Conservation (phyloP, 73 alveolate species). For the Diophrys appendiculata region DNA sequence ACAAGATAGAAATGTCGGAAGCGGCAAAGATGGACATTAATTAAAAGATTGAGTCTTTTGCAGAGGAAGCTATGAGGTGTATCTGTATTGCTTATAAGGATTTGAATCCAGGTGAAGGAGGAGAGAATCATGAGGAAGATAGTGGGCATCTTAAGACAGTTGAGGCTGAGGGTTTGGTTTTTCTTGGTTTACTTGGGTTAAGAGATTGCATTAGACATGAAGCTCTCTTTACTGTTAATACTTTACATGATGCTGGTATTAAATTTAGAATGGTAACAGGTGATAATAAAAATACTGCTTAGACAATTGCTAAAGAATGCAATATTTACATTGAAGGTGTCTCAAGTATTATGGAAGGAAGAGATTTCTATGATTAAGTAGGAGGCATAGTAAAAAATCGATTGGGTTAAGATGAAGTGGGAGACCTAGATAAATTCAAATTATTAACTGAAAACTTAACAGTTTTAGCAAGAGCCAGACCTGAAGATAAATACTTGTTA, state of each 20-base stretch:
- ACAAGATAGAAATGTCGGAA: not conserved
- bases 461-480: conserved; percentile 93
- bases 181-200: conserved; percentile 74
- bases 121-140: conserved; percentile 38
- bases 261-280: conserved; percentile 94
- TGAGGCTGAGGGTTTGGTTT: conserved; percentile 61
- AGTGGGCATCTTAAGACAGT: not conserved
- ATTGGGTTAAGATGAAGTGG: no score
- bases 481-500: conserved; percentile 86
- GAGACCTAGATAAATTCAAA: conserved; percentile 74
- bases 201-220: conserved; percentile 80
- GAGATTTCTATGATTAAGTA: conserved; percentile 54
- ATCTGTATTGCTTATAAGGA: conserved; percentile 74
- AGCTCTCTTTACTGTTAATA: conserved; percentile 75
- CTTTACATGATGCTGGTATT: conserved; percentile 88
- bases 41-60: conserved; percentile 15
- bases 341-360: conserved; percentile 20
- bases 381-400: conserved; percentile 67
- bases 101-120: conserved; percentile 52
- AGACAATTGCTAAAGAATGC: conserved; percentile 85
- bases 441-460: conserved; percentile 65
- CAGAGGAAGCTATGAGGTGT: conserved; percentile 67
- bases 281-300: conserved; percentile 85
- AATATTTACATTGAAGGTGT: conserved; percentile 57
- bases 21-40: not conserved